Base-by-base conservation (phyloP, 148 eudicot genomes). In the Limonium bicolor region DNA sequence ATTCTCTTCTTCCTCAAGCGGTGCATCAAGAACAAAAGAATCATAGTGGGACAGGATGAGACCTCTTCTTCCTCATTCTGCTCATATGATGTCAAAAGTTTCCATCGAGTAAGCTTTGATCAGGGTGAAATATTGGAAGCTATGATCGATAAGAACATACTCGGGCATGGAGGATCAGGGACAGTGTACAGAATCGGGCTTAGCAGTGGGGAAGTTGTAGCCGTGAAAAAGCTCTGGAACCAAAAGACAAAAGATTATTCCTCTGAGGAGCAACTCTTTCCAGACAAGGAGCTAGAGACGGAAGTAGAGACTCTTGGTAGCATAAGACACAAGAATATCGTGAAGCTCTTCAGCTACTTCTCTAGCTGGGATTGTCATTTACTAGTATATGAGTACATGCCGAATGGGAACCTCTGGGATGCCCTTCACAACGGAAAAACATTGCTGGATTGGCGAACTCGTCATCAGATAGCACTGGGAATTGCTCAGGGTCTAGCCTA, bases 391-490 rank as follows among this genome's bases (percentile, higher is more conserved):
- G 99, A 90, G 62, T 85, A 74, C 62, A 84, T 84, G 97, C 73
- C 74, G 16, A 90, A 90, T 27, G 97, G 97, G 18, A 84, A 90
- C 47, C 92, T 90, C 11, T 90, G 97, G 95, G 93, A 90, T 66
- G 78, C 94, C 20, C 81, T 90, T 50, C 97, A 84, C 41, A 64
- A 66, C 53, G 94, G 85, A 20, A 90, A 81, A 49, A 28, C 31
- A 42, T 32, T 60, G 17, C 48, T 85, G 35, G 80, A 85, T 65
- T 90, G 99, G 99, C 85, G 85, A 4, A 75, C 74, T n/a, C 79
- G 99, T 11, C 81, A 78, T 42, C 77, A 69, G 52, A 84, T 90
- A 51, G 94, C 80, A 21, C 64, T 84, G 15, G 99, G 99, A 39
- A 38, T 90, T 6, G 95, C 99, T 23, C 88, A 76, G 58, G 99